A percentile compares a stretch with the other conserved stretches of the same genome.
Conservation (phyloP, 2,329 filamentous ascomycete species). For the Aspergillus ustus region DNA sequence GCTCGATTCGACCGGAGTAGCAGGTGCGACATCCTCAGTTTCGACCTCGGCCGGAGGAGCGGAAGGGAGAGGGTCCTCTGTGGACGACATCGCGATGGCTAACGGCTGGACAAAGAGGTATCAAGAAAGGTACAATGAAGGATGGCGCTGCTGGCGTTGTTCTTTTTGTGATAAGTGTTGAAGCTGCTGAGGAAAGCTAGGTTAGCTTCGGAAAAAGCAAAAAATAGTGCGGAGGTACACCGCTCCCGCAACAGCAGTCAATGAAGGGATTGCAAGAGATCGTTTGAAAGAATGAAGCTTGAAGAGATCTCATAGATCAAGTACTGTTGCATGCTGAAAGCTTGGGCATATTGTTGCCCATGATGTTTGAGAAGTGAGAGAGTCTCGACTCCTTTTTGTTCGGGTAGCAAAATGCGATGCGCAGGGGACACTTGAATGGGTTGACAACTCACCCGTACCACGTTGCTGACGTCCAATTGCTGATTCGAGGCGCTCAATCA, state of each 20-base stretch:
- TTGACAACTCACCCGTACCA: slow-evolving; percentile 18
- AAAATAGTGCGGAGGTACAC: slow-evolving; percentile 9
- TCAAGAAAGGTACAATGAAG: neutral
- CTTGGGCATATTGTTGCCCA: neutral
- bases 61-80: slow-evolving; percentile 37
- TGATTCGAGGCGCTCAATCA: neutral
- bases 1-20: slow-evolving; percentile 40
- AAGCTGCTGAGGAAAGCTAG: neutral
- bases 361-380: neutral
- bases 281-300: neutral
- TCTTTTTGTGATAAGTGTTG: neutral
- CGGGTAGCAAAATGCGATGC: slow-evolving; percentile 5
- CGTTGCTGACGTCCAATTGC: slow-evolving; percentile 16
- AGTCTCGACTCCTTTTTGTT: slow-evolving; percentile 12
- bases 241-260: slow-evolving; percentile 2
- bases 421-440: slow-evolving; percentile 3
- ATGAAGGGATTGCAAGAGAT: neutral
- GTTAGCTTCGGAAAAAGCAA: slow-evolving; percentile 15
- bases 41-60: slow-evolving; percentile 32
- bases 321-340: neutral
- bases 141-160: neutral
- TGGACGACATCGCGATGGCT: slow-evolving; percentile 36
- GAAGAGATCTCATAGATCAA: neutral
- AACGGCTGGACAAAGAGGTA: neutral
- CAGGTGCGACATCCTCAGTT: slow-evolving; percentile 36